Evolutionary conservation across 116 monocot genomes (phyloP), one percentile per base, ranked within the genome.

Genomic region (Zostera marina): DNA sequence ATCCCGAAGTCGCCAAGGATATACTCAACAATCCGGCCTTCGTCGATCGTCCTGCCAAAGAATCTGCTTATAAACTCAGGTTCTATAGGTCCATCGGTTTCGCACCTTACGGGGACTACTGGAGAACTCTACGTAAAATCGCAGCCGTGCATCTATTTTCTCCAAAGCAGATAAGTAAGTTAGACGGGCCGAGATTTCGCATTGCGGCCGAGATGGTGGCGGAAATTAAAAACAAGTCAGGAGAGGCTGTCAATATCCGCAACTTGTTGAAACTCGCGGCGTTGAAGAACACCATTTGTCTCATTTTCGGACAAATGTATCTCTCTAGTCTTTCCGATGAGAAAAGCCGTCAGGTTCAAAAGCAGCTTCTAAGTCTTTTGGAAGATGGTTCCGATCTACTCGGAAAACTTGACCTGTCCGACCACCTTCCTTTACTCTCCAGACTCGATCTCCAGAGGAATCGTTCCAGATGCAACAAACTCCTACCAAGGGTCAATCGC

Each of bases 41-140:
- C 58, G 80, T 86, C 56, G 77, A 92, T 46, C 72, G 92, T 1
- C 92, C 87, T 1, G 55, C 78, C 19, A 92, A 87, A 65, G 83
- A 83, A 45, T 80, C 87, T 0, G 92, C 92, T 20, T 76, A 76
- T 63, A 80, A 68, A 61, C 80, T 92, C 56, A 67, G 87, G 14
- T 92, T 92, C 73, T 87, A 92, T 69, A 68, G 78, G 38, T 82
- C 87, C 26, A 92, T 92, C 66, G 92, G 92, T 12, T 92, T 92
- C 67, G 83, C 92, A 2, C 87, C 92, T 1, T 87, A 74, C 54
- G 92, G 92, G 1, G 76, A 64, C 11, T 87, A 92, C 78, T 92
- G 92, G 92, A 53, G 83, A 9, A 74, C 56, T 11, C 81, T 92
- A 3, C 65, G 92, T 11, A 65, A 78, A 38, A 74, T 92, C 46